Evolutionary conservation across 1,284 basidiomycete species (phyloP), one percentile per base, ranked within the genome.

Genomic region (Puccinia horiana): DNA sequence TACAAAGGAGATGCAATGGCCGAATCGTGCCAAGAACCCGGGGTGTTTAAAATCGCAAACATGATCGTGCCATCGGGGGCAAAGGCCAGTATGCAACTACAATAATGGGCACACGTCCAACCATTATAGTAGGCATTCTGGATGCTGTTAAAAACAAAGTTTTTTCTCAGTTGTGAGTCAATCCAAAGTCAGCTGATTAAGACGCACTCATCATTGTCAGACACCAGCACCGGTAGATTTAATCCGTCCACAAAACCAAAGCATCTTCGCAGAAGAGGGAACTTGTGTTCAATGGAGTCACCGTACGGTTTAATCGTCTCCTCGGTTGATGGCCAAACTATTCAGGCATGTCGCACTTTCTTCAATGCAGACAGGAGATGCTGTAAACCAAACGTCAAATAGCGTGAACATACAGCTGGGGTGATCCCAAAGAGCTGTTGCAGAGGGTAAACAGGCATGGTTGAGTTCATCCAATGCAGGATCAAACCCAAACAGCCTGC

Each of bases 1-100:
- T 88, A 90, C 8, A 90, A 87, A 0, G 85, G 86, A 0, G 83
- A 14, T 29, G 32, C 8, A n/a, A n/a, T n/a, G n/a, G n/a, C n/a
- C n/a, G n/a, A n/a, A n/a, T n/a, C n/a, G n/a, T n/a, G n/a, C n/a
- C n/a, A n/a, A n/a, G n/a, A n/a, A n/a, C n/a, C n/a, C n/a, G n/a
- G n/a, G n/a, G n/a, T n/a, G n/a, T n/a, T n/a, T n/a, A n/a, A n/a
- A n/a, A n/a, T n/a, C n/a, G n/a, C n/a, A n/a, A n/a, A n/a, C n/a
- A n/a, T n/a, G n/a, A n/a, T n/a, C n/a, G n/a, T n/a, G n/a, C n/a
- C n/a, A n/a, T n/a, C n/a, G n/a, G n/a, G n/a, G n/a, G n/a, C n/a
- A n/a, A n/a, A n/a, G n/a, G n/a, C n/a, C n/a, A n/a, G n/a, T n/a
- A n/a, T n/a, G n/a, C n/a, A n/a, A n/a, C n/a, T n/a, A n/a, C n/a